phyloP scores from a whole-genome alignment of 108 stramenopile genomes.

The Aureococcus anophagefferens region DNA sequence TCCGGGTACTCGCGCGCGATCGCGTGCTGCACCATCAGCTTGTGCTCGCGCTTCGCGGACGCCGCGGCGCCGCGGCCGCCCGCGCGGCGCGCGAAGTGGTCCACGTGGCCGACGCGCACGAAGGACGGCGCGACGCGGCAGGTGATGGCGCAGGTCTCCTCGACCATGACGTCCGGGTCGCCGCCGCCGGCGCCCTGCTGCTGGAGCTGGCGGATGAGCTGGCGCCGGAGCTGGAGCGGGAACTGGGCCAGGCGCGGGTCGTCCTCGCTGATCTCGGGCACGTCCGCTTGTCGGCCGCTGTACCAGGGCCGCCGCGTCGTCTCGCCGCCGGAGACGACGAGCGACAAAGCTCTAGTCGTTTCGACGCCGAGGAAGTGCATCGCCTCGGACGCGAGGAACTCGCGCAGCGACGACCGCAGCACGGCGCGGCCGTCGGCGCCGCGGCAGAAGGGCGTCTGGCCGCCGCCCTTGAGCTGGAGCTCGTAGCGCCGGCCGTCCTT shows the following conservation, averaged over 20 bases:
- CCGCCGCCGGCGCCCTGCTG: conserved; percentile 31
- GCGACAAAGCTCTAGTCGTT: conserved; percentile 72
- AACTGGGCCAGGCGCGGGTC: conserved; percentile 66
- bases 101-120: conserved; percentile 72
- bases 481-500: conserved; percentile 45
- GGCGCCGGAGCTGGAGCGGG: conserved; percentile 34
- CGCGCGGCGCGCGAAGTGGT: conserved; percentile 62
- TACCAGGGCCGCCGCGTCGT: conserved; percentile 61
- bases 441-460: conserved; percentile 85
- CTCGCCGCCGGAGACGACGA: conserved; percentile 51
- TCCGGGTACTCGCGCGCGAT: conserved; percentile 58
- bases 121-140: conserved; percentile 66
- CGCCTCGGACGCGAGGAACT: conserved; percentile 88
- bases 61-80: background rate
- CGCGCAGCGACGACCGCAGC: conserved; percentile 77
- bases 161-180: conserved; percentile 65
- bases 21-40: conserved; percentile 67
- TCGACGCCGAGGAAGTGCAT: conserved; percentile 79
- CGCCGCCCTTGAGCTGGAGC: conserved; percentile 91
- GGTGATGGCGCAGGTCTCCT: conserved; percentile 73
- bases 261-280: conserved; percentile 21
- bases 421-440: conserved; percentile 91
- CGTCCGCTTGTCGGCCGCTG: conserved; percentile 20
- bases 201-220: conserved; percentile 53
- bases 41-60: conserved; percentile 11